A percentile compares a stretch with the other conserved stretches of the same genome.
phyloP scores from a whole-genome alignment of 164 flowering plant genomes.

The Protea cynaroides region DNA sequence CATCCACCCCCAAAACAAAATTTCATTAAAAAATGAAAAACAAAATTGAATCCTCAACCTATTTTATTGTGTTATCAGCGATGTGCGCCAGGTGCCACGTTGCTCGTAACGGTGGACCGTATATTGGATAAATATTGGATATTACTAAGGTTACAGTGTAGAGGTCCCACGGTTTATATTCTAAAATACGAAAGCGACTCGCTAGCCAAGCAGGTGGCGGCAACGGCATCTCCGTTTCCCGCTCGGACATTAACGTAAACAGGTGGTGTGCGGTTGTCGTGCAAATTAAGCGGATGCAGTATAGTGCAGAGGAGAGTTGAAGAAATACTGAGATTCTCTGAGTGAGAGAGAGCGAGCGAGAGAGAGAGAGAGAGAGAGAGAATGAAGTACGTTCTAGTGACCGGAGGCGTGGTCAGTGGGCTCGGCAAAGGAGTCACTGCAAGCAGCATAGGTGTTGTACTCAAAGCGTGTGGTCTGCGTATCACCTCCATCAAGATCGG shows the following conservation, averaged over 20 bases:
- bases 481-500: slow-evolving; percentile 97
- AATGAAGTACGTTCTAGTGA: slow-evolving; percentile 94
- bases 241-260: slow-evolving; percentile 34
- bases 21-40: too few relatives aligned
- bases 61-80: too few relatives aligned
- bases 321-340: too few relatives aligned
- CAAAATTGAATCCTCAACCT: too few relatives aligned
- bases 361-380: slow-evolving; percentile 11
- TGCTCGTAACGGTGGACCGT: too few relatives aligned
- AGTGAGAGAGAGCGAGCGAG: slow-evolving; percentile 5
- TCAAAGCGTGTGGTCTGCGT: slow-evolving; percentile 90
- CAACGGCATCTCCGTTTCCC: slow-evolving; percentile 14
- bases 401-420: slow-evolving; percentile 97
- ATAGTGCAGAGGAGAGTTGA: too few relatives aligned
- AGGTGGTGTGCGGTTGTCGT: slow-evolving; percentile 3
- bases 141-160: too few relatives aligned
- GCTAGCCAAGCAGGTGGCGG: not conserved
- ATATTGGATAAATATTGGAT: too few relatives aligned
- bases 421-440: slow-evolving; percentile 98
- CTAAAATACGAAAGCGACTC: not conserved
- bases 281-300: too few relatives aligned
- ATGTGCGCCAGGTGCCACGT: too few relatives aligned
- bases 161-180: too few relatives aligned
- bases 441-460: slow-evolving; percentile 90
- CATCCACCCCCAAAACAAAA: too few relatives aligned